Conservation (phyloP, 768 basidiomycete species). For the Kwoniella pini region DNA sequence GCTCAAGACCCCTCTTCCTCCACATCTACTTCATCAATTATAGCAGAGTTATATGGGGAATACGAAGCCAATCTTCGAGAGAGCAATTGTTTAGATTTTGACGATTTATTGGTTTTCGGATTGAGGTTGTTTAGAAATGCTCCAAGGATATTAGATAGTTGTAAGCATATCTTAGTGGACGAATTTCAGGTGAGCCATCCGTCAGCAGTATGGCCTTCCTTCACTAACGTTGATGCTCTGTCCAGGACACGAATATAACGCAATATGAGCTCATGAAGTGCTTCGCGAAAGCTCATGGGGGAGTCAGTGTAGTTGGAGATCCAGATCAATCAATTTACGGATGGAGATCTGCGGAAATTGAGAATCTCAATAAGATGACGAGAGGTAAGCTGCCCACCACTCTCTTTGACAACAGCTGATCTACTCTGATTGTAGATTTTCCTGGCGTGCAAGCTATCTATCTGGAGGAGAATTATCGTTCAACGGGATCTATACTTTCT, state of each 20-base stretch:
- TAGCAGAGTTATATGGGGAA: conserved; percentile 61
- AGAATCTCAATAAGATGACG: conserved; percentile 72
- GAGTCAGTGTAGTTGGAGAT: conserved; percentile 81
- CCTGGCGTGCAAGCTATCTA: conserved; percentile 66
- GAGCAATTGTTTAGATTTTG: conserved; percentile 80
- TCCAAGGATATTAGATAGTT: conserved; percentile 62
- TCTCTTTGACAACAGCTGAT: neutral
- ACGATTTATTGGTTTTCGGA: conserved; percentile 76
- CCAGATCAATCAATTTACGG: conserved; percentile 91
- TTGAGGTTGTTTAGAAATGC: conserved; percentile 65
- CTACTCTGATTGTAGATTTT: conserved; percentile 61
- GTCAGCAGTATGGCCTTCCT: neutral
- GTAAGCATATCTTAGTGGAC: conserved; percentile 72
- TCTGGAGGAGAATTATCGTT: conserved; percentile 84
- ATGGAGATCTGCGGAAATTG: conserved; percentile 78
- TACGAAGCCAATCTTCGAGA: conserved; percentile 67
- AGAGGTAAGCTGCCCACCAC: conserved; percentile 56
- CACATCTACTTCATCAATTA: conserved; percentile 37
- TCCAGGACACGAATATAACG: conserved; percentile 72
- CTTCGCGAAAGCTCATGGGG: conserved; percentile 61
- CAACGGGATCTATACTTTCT: conserved; percentile 71
- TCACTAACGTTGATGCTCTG: neutral
- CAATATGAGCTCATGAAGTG: conserved; percentile 78
- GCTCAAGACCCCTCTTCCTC: conserved; percentile 34
- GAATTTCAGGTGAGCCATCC: conserved; percentile 66